phyloP scores from a whole-genome alignment of 352 stramenopile species.

The Chrysophaeum taylorii region DNA sequence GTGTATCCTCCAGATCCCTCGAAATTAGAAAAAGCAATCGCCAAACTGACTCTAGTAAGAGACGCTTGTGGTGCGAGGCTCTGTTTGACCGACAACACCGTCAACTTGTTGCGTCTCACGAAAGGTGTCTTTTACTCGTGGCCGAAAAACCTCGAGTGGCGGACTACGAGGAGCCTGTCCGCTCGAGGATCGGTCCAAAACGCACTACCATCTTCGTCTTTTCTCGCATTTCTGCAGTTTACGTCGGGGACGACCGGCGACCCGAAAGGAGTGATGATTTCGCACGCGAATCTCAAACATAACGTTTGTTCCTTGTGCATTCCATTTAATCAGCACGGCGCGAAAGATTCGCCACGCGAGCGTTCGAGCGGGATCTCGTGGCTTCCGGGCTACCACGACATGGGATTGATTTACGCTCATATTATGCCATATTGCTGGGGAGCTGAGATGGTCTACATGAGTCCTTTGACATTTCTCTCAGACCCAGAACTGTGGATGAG shows the following conservation, averaged over 20 bases:
- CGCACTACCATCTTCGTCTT: not conserved
- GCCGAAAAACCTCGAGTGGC: no score
- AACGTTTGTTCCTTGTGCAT: slow-evolving; percentile 92
- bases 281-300: slow-evolving; percentile 86
- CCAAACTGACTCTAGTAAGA: no score
- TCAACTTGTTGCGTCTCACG: no score
- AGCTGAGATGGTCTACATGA: slow-evolving; percentile 91
- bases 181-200: no score
- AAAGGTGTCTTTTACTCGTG: no score
- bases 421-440: slow-evolving; percentile 67
- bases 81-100: no score
- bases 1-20: no score
- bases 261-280: slow-evolving; percentile 90
- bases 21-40: no score
- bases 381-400: slow-evolving; percentile 99
- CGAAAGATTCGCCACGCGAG: not conserved
- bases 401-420: slow-evolving; percentile 93
- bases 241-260: slow-evolving; percentile 82
- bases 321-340: slow-evolving; percentile 69
- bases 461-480: slow-evolving; percentile 91
- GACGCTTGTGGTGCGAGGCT: no score
- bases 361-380: slow-evolving; percentile 77
- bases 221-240: slow-evolving; percentile 95
- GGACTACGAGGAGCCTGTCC: no score
- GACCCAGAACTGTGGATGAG: slow-evolving; percentile 88